Evolutionary conservation across 1,284 basidiomycete genomes (phyloP), one percentile per base, ranked within the genome.

Genomic region (Marasmius oreades): DNA sequence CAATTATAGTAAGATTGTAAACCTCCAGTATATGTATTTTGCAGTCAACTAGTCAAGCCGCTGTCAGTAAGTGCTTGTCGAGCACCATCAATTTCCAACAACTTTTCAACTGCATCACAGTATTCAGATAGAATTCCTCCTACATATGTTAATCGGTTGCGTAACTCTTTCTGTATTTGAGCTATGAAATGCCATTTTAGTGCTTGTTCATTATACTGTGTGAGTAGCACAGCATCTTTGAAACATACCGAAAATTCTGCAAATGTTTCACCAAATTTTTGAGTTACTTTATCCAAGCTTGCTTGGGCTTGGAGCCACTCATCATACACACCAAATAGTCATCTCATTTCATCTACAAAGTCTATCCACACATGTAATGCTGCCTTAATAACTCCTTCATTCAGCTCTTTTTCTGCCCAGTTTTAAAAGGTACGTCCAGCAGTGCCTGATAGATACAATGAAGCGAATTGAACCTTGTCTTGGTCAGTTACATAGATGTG

Each of bases 381-480:
- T 3, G 24, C 14, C 12, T 23, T 22, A 28, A 16, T 4, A 2
- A 12, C n/a, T 3, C 47, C 47, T 1, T 31, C 33, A 3, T 51
- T 22, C 8, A 51, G 23, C 20, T 45, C 43, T 37, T 23, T 26
- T 37, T 55, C 46, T 5, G 45, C 22, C 33, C 45, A 43, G 20
- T 55, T 55, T 8, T 55, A 23, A 26, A 47, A 55, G 6, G 45
- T 47, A 6, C 45, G 5, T 1, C 11, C 45, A 1, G 53, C 53
- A 3, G 53, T 45, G 16, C 53, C 53, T 7, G 45, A 2, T 18
- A 55, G 34, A 4, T 39, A 55, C 7, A 45, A 55, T 5, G 53
- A 43, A 4, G 53, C 53, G 23, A 36, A 55, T 5, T 43, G 16
- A n/a, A 55, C 34, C 26, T 42, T 33, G 16, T 31, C 24, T 20